Conservation (phyloP, 2,329 filamentous ascomycete genomes). For the Kalaharituber pfeilii region DNA sequence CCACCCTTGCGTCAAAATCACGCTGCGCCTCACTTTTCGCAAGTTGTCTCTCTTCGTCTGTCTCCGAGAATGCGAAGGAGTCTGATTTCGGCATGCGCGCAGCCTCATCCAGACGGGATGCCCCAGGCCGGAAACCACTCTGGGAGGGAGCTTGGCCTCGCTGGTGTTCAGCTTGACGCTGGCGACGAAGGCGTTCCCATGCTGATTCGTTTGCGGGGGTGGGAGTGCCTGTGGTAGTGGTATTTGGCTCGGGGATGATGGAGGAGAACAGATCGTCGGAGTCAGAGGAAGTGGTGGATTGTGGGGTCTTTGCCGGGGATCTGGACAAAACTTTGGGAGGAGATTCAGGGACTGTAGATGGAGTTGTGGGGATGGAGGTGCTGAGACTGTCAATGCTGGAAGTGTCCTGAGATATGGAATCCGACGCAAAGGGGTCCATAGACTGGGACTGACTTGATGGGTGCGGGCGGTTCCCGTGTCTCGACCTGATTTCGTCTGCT, state of each 20-base stretch:
- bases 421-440: neutral
- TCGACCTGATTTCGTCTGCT: neutral
- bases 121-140: neutral
- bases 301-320: neutral
- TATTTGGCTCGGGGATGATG: neutral
- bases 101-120: too few species aligned
- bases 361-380: neutral
- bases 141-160: neutral
- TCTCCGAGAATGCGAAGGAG: neutral
- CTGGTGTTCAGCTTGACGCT: neutral
- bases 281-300: neutral
- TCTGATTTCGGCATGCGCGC: neutral
- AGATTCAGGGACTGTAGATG: neutral
- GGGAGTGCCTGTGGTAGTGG: neutral
- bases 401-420: neutral
- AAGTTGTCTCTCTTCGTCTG: neutral
- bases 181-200: neutral
- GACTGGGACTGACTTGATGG: neutral
- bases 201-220: neutral
- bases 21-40: neutral
- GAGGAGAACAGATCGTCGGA: neutral
- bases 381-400: neutral
- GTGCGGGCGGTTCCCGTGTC: neutral
- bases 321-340: neutral
- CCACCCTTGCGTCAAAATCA: neutral